Evolutionary conservation across 2,329 filamentous ascomycete species (phyloP).

Genomic region (Zelopaecilomyces penicillatus): DNA sequence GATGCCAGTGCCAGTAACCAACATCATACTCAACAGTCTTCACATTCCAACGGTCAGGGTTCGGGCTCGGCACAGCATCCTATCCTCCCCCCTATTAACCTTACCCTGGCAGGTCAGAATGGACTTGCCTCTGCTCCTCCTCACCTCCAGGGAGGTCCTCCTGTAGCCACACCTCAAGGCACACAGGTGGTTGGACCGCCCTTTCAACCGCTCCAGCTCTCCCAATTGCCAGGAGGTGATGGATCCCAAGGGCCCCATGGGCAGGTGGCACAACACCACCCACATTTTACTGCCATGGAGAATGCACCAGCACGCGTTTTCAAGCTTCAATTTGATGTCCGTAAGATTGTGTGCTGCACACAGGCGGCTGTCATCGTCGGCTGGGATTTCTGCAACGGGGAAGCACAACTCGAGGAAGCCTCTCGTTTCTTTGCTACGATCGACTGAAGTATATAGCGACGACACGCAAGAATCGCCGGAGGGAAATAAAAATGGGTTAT

Average conservation of each 20-base stretch:
- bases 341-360: slow-evolving; percentile 88
- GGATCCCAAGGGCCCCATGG: slow-evolving; percentile 1
- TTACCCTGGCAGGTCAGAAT: slow-evolving; percentile 3
- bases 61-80: background rate
- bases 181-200: background rate
- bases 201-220: background rate
- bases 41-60: background rate
- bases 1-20: background rate
- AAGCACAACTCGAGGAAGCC: slow-evolving; percentile 69
- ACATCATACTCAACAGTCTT: background rate
- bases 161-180: background rate
- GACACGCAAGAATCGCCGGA: no score
- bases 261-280: slow-evolving; percentile 26
- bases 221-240: background rate
- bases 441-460: slow-evolving; percentile 19
- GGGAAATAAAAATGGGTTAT: no score
- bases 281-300: slow-evolving; percentile 38
- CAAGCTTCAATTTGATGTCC: slow-evolving; percentile 92
- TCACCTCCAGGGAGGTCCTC: background rate
- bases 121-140: background rate
- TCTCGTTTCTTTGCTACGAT: slow-evolving; percentile 67
- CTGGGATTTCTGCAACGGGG: slow-evolving; percentile 93
- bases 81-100: background rate
- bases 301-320: slow-evolving; percentile 62
- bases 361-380: slow-evolving; percentile 88